Percentiles rank a stretch among this genome's conserved stretches.
Evolutionary conservation across 192 early-diverging fungal genomes (phyloP).

Genomic region (Pilobolus umbonatus): DNA sequence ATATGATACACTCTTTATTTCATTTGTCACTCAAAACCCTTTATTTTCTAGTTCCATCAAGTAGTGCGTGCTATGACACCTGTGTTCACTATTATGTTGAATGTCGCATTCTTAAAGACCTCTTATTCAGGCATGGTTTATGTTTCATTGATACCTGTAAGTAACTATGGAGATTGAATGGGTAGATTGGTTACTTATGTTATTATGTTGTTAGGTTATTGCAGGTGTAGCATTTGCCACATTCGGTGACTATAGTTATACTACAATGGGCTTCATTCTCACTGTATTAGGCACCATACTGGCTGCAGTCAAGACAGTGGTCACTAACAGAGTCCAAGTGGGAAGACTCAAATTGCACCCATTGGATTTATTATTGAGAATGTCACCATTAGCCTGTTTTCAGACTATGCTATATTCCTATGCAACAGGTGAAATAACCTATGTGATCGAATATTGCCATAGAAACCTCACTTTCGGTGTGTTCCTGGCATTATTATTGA

Average conservation of each 20-base stretch:
- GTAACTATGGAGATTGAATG: constrained; percentile 4
- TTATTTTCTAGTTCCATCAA: constrained; percentile 61
- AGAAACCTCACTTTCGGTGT: constrained; percentile 42
- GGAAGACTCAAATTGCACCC: constrained; percentile 78
- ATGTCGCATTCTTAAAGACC: constrained; percentile 56
- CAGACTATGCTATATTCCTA: constrained; percentile 67
- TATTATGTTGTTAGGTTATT: too few species aligned
- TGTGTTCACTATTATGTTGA: constrained; percentile 68
- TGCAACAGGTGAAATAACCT: constrained; percentile 59
- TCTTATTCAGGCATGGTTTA: constrained; percentile 50
- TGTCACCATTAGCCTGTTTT: constrained; percentile 71
- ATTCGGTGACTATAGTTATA: constrained; percentile 75
- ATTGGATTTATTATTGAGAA: constrained; percentile 72
- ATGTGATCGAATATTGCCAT: constrained; percentile 34
- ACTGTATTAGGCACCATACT: constrained; percentile 77
- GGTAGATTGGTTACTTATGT: too few species aligned
- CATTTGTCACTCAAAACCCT: not conserved
- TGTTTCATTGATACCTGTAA: constrained; percentile 55
- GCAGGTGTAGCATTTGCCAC: constrained; percentile 82
- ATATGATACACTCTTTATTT: not conserved
- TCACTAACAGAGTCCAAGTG: constrained; percentile 76
- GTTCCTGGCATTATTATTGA: constrained; percentile 57
- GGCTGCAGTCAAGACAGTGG: constrained; percentile 76
- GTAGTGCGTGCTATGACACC: constrained; percentile 80
- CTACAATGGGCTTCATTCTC: constrained; percentile 64